Evolutionary conservation across 1,139 yeast genomes (phyloP).

Genomic region (Saccharomycopsis hybrid): DNA sequence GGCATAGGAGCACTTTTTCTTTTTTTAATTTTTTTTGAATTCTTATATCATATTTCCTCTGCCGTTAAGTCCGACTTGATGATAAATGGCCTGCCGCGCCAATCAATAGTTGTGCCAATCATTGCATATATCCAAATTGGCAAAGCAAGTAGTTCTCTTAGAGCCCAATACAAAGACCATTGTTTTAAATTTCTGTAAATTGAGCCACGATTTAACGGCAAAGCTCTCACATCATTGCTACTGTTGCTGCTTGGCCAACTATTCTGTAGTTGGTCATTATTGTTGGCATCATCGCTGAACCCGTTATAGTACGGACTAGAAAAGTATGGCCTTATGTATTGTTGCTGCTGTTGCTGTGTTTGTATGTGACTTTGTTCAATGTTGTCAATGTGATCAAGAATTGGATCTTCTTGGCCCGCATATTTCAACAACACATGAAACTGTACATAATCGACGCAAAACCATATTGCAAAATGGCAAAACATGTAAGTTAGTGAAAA

Average conservation of each 20-base stretch:
- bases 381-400: slow-evolving; percentile 23
- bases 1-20: too few relatives aligned
- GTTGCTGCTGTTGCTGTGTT: slow-evolving; percentile 21
- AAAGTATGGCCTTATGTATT: slow-evolving; percentile 22
- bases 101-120: slow-evolving; percentile 68
- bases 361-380: slow-evolving; percentile 2
- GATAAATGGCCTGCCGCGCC: slow-evolving; percentile 76
- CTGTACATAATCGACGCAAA: slow-evolving; percentile 54
- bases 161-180: slow-evolving; percentile 52
- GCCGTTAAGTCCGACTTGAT: slow-evolving; percentile 74
- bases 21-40: too few relatives aligned
- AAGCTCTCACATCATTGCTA: too few relatives aligned
- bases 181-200: slow-evolving; percentile 2
- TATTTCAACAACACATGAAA: slow-evolving; percentile 40
- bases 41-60: not conserved
- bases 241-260: too few relatives aligned
- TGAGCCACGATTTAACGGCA: too few relatives aligned
- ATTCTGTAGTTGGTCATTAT: slow-evolving; percentile 7
- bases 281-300: slow-evolving; percentile 3
- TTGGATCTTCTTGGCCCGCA: slow-evolving; percentile 27
- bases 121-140: slow-evolving; percentile 84
- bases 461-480: slow-evolving; percentile 61
- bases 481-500: slow-evolving; percentile 36
- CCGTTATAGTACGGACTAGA: slow-evolving; percentile 16
- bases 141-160: slow-evolving; percentile 68